Conservation (phyloP, 257 asterid genomes). For the Nicotiana obtusifolia region DNA sequence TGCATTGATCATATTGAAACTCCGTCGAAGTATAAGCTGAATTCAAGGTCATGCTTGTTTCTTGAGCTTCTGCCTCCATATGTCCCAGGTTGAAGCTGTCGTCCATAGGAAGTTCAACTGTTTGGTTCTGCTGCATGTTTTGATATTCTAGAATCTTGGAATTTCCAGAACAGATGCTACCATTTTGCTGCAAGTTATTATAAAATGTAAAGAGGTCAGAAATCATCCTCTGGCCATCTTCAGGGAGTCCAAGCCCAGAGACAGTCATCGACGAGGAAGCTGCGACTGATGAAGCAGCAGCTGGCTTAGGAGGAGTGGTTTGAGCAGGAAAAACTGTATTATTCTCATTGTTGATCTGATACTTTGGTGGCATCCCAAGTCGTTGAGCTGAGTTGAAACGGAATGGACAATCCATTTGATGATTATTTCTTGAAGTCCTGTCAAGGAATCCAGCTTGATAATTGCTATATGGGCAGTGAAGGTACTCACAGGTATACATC, state of each 20-base stretch:
- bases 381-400: slow-evolving; percentile 24
- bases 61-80: background rate
- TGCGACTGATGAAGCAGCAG: background rate
- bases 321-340: slow-evolving; percentile 19
- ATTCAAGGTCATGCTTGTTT: slow-evolving; percentile 1
- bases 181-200: slow-evolving; percentile 28
- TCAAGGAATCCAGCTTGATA: slow-evolving; percentile 41
- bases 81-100: slow-evolving; percentile 7
- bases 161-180: slow-evolving; percentile 18
- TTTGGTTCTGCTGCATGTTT: slow-evolving; percentile 5
- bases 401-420: slow-evolving; percentile 42
- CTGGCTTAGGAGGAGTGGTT: background rate
- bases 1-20: slow-evolving; percentile 8
- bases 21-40: background rate
- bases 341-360: slow-evolving; percentile 23
- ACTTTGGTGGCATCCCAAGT: slow-evolving; percentile 16
- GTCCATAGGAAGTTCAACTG: background rate
- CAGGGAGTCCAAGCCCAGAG: slow-evolving; percentile 52
- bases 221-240: slow-evolving; percentile 59
- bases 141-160: background rate
- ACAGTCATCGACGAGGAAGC: slow-evolving; percentile 30
- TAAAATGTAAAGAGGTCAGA: slow-evolving; percentile 50
- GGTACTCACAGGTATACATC: slow-evolving; percentile 45
- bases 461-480: slow-evolving; percentile 47
- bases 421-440: slow-evolving; percentile 49